Evolutionary conservation across 345 rosid species (phyloP).

Genomic region (Carallia brachiata): DNA sequence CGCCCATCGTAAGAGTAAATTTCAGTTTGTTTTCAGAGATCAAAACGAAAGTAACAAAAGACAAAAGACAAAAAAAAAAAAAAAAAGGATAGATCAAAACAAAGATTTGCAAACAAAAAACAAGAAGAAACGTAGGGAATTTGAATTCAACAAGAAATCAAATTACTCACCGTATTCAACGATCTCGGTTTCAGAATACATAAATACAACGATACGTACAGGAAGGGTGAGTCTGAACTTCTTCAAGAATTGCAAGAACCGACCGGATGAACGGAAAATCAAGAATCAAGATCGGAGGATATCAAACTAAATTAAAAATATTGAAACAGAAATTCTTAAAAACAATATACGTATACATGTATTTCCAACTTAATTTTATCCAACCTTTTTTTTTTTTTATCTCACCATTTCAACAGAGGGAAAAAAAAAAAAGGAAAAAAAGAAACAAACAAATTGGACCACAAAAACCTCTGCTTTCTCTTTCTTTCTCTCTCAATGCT

Average conservation of each 20-base stretch:
- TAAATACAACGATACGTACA: neutral
- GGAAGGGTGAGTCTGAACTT: neutral
- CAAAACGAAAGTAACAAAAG: conserved; percentile 10
- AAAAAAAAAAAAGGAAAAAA: conserved; percentile 22
- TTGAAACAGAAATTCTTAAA: no score
- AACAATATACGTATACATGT: no score
- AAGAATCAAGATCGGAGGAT: no score
- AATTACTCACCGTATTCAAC: conserved; percentile 12
- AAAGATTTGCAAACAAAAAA: conserved; percentile 1
- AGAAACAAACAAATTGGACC: neutral
- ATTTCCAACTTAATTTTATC: neutral
- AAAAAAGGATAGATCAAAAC: conserved; percentile 8
- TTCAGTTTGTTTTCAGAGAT: conserved; percentile 9
- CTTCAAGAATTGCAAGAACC: no score
- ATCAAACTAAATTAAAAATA: no score
- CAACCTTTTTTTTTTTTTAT: neutral
- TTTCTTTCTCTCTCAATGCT: neutral
- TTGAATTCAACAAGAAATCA: neutral
- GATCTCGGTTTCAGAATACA: conserved; percentile 2
- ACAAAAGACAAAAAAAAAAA: neutral
- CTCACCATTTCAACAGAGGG: neutral
- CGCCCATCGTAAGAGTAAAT: conserved; percentile 10
- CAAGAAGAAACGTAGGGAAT: neutral
- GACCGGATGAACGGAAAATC: no score
- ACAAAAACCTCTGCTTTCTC: conserved; percentile 38